Percentiles rank a stretch among this genome's conserved stretches.
Conservation (phyloP, 2,329 filamentous ascomycete species). For the Nigrospora sphaerica region DNA sequence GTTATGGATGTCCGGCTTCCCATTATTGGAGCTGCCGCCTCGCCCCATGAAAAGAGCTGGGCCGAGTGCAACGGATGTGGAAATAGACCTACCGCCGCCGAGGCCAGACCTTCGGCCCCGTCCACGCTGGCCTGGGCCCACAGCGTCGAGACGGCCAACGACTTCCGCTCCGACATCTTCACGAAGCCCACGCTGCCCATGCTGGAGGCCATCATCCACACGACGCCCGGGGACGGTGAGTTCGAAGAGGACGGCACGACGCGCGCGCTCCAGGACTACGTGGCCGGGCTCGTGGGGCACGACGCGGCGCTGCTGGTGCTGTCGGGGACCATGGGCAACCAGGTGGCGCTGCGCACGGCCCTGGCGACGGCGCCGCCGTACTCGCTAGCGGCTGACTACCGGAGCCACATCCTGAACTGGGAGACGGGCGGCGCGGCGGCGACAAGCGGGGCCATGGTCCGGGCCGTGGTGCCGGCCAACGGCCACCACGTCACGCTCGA, state of each 20-base stretch:
- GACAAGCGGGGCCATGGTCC: constrained; percentile 64
- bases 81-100: too few relatives aligned
- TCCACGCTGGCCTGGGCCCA: not conserved
- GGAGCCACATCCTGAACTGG: constrained; percentile 68
- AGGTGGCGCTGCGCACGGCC: constrained; percentile 72
- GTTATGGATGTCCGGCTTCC: too few relatives aligned
- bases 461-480: constrained; percentile 61
- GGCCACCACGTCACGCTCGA: constrained; percentile 68
- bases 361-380: constrained; percentile 76
- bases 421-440: constrained; percentile 62
- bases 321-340: constrained; percentile 92
- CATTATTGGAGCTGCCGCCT: too few relatives aligned
- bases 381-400: constrained; percentile 69
- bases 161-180: constrained; percentile 19
- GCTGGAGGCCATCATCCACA: constrained; percentile 70
- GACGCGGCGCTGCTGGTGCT: constrained; percentile 74
- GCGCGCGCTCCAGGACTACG: constrained; percentile 63
- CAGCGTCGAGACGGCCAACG: not conserved
- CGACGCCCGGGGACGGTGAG: constrained; percentile 80
- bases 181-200: constrained; percentile 75
- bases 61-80: too few relatives aligned
- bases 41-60: too few relatives aligned
- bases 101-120: too few relatives aligned
- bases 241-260: constrained; percentile 76
- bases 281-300: constrained; percentile 68